Base-by-base conservation (phyloP, 2,329 filamentous ascomycete species). In the Bipolaris victoriae region DNA sequence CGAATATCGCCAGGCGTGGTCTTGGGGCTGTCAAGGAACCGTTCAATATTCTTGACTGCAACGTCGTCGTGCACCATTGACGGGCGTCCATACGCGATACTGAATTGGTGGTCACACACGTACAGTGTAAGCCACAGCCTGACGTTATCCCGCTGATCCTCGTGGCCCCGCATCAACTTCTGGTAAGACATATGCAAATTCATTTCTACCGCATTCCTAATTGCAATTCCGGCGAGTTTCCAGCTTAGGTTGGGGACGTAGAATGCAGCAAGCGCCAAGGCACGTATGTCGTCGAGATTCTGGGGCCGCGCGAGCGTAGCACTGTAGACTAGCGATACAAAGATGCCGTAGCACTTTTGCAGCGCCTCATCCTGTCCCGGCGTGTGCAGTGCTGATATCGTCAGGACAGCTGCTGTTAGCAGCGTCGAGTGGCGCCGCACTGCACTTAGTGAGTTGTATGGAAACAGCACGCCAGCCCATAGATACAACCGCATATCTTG, bases 91-190 rank as follows among this genome's bases (percentile, higher is more conserved):
- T 78, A 78, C 0, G 77, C 76, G 39, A 79, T 73, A 22, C 71
- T 72, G 40, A 76, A 77, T 51, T 79, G 76, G 60, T 79, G 76
- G 57, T 79, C 77, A 55, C 72, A 76, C 5, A 73, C 68, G 47
- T 76, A 78, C 7, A 79, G 57, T 5, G 74, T 70, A 40, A 78
- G 78, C 76, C 76, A 79, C 1, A 79, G 62, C 5, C 75, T 67
- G 9, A 75, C 74, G 16, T 74, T 72, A 40, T 77, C 73, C 24
- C 72, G 69, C 20, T 73, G 69, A 9, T 75, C 69, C 51, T 71
- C 58, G 10, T 73, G 66, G 5, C 75, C 74, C 45, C 72, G 65
- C 60, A 72, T 67, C 9, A 74, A 67, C 49, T 74, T 74, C 44
- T 73, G 70, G 51, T 72, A 76, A 0, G 75, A 71, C 33, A 74